These are phyloP conservation scores for Beauveria sp. DNA, from an alignment of 2,329 filamentous ascomycete species.

Conservation along the genomic window DNA sequence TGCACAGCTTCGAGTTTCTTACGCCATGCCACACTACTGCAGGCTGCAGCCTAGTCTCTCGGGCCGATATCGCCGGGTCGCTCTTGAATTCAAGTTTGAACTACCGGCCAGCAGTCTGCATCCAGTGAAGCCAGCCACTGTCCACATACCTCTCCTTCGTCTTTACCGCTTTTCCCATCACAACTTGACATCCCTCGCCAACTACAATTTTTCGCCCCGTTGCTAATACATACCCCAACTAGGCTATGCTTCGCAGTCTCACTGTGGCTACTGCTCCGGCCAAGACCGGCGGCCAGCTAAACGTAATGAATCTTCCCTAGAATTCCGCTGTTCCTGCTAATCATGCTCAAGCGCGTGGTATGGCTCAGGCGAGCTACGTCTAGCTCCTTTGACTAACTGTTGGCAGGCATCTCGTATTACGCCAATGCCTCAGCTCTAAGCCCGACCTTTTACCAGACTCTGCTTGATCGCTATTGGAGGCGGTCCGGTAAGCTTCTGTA, in stretches of 20 bases:
- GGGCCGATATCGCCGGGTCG: neutral
- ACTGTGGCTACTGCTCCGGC: conserved; percentile 46
- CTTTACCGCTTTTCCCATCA: neutral
- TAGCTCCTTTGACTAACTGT: neutral
- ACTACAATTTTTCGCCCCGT: too few relatives aligned
- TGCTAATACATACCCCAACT: neutral
- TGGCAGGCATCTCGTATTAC: conserved; percentile 66
- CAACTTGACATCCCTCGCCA: neutral
- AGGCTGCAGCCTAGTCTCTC: neutral
- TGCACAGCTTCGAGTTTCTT: neutral
- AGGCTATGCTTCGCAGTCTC: conserved; percentile 46
- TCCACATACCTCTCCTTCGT: neutral
- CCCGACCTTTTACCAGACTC: conserved; percentile 59
- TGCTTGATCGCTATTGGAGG: conserved; percentile 73
- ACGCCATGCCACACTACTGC: neutral
- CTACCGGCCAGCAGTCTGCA: neutral
- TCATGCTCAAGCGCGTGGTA: neutral
- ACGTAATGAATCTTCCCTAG: conserved; percentile 23
- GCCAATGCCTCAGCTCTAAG: conserved; percentile 53
- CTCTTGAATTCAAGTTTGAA: neutral
- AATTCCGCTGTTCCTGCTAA: neutral
- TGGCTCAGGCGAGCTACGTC: neutral
- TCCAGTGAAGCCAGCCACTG: neutral
- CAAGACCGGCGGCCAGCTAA: conserved; percentile 43
- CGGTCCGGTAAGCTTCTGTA: conserved; percentile 66